Conservation (phyloP, 1,139 yeast genomes). For the Magnusiomyces ingens region DNA sequence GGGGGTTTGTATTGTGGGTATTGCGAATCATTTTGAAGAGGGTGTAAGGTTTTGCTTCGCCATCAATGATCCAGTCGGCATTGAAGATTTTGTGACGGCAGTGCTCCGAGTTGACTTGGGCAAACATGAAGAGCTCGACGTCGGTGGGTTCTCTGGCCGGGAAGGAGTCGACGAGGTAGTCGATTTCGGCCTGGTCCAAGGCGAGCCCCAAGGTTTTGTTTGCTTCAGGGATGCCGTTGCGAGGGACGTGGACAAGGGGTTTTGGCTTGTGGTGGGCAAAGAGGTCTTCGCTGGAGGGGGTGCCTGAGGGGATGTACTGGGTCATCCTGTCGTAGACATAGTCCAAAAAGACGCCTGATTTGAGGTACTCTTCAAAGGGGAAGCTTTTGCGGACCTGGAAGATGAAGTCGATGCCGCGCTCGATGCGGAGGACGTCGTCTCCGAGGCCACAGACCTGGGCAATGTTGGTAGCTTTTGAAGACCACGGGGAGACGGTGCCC, state of each 20-base stretch:
- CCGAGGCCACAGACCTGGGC: constrained; percentile 80
- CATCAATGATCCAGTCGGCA: constrained; percentile 97
- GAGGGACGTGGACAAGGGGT: constrained; percentile 66
- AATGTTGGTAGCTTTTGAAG: constrained; percentile 96
- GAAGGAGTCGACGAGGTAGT: constrained; percentile 66
- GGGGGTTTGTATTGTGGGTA: constrained; percentile 76
- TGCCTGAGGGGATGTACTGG: constrained; percentile 47
- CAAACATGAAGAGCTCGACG: constrained; percentile 97
- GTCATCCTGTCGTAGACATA: constrained; percentile 94
- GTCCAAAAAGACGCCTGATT: constrained; percentile 50
- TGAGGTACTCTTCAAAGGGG: constrained; percentile 51
- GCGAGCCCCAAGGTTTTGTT: constrained; percentile 87
- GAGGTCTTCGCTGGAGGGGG: constrained; percentile 62
- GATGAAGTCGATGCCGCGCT: constrained; percentile 77
- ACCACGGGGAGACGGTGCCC: constrained; percentile 98
- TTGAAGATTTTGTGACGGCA: constrained; percentile 99
- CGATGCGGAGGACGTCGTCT: constrained; percentile 68
- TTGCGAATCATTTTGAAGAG: constrained; percentile 94
- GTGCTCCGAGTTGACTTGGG: constrained; percentile 98
- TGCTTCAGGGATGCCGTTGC: constrained; percentile 61
- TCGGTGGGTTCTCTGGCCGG: constrained; percentile 94
- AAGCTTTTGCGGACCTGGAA: constrained; percentile 63
- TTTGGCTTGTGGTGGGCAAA: constrained; percentile 77
- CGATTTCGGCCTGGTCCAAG: constrained; percentile 85
- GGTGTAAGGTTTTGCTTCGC: constrained; percentile 61